Percentiles rank a stretch among this genome's conserved stretches.
phyloP scores from a whole-genome alignment of 495 filamentous ascomycete genomes.

The Penicillium riverlandense region DNA sequence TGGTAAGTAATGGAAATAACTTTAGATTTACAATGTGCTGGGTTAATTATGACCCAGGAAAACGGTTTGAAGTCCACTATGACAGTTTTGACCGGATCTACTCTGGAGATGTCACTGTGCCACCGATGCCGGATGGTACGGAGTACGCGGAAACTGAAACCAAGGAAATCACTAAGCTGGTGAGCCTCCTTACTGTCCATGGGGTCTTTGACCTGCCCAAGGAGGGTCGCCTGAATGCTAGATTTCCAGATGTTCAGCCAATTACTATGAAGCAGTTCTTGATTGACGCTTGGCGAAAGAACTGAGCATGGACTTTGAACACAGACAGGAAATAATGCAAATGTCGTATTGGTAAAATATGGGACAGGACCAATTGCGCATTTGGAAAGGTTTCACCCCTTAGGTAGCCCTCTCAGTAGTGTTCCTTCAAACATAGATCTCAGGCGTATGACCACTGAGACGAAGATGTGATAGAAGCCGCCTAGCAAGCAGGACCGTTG shows the following conservation, averaged over 20 bases:
- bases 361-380: too few relatives aligned
- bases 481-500: constrained; percentile 8
- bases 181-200: constrained; percentile 25
- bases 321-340: too few relatives aligned
- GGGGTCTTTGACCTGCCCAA: constrained; percentile 25
- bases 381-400: too few relatives aligned
- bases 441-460: too few relatives aligned
- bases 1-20: constrained; percentile 20
- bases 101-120: constrained; percentile 39
- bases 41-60: constrained; percentile 19
- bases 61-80: constrained; percentile 42
- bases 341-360: too few relatives aligned
- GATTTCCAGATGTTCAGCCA: constrained; percentile 21
- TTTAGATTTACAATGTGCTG: neutral
- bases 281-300: constrained; percentile 14
- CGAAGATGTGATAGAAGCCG: neutral
- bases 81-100: constrained; percentile 41
- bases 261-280: constrained; percentile 22
- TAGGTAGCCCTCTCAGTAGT: too few relatives aligned
- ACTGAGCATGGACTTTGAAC: neutral
- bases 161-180: constrained; percentile 21
- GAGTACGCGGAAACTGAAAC: constrained; percentile 19
- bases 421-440: too few relatives aligned
- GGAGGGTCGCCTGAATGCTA: constrained; percentile 15
- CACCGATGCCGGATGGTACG: constrained; percentile 20